Conservation (phyloP, 176 grass and related monocot genomes). For the Chloris gayana region DNA sequence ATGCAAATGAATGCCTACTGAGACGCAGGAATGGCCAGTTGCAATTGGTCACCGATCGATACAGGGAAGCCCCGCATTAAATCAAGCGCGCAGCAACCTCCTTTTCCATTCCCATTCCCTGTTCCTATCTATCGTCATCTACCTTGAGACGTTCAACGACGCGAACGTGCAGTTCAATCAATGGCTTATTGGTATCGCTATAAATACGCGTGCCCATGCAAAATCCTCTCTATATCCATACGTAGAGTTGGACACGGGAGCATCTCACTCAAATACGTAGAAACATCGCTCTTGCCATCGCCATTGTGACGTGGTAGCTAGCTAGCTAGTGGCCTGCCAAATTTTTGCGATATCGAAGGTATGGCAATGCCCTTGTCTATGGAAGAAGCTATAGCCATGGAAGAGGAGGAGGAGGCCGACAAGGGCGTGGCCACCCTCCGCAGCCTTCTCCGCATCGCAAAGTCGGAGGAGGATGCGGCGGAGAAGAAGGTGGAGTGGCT, state of each 20-base stretch:
- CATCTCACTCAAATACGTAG: not conserved
- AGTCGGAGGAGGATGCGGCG: not conserved
- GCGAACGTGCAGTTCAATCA: not conserved
- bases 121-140: not conserved
- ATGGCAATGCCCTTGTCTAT: not conserved
- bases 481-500: constrained; percentile 63
- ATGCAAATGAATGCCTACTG: not conserved
- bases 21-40: not conserved
- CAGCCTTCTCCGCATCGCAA: constrained; percentile 21
- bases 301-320: not conserved
- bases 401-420: no score
- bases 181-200: not conserved
- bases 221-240: not conserved
- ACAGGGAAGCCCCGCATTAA: not conserved
- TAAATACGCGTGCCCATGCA: constrained; percentile 3
- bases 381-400: no score
- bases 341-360: not conserved
- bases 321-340: not conserved
- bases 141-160: not conserved
- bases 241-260: not conserved
- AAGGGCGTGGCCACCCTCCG: not conserved
- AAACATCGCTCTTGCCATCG: not conserved
- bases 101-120: constrained; percentile 18
- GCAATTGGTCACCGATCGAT: not conserved
- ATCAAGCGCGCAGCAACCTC: not conserved